Evolutionary conservation across 2,329 filamentous ascomycete genomes (phyloP), one percentile per base, ranked within the genome.

Genomic region (Cladosporium sphaerospermum): DNA sequence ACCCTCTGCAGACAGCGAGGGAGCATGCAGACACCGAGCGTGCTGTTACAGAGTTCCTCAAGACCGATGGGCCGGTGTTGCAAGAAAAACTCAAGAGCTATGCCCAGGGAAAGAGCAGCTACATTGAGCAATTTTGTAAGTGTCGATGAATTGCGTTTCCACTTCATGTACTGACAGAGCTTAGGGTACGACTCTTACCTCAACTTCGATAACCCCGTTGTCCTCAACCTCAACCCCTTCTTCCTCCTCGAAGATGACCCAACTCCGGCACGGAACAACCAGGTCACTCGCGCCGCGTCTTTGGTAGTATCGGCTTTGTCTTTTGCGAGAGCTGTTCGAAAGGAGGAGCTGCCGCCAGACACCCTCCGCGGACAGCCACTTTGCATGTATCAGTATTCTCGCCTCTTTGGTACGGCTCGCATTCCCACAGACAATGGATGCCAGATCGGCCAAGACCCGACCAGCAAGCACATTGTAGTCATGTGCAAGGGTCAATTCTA

Each of bases 61-160:
- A 80, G 61, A 75, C 78, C 0, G 91, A 96, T 58, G 93, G 93
- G 0, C 88, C 87, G 0, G 83, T 86, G 43, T 73, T 99, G 45
- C 91, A 99, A 67, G 89, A 93, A 56, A 91, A 86, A 69, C 73
- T 97, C 53, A 93, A 91, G 75, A 84, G 85, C 63, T 99, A 97
- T 75, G 91, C 93, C 8, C 84, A 83, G 45, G 89, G 87, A 42
- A 92, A 91, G 73, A 89, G 89, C 36, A 97, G 92, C 71, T 99
- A 96, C 67, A 97, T 99, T 63, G 93, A 97, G 68, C 93, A 99
- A 65, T 99, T 99, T 64, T 99, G 92, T 96, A 80, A 67, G 88
- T 79, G 9, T 11, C 23, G 3, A 13, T 19, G 13, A n/a, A 7
- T 28, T 23, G 41, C n/a, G 11, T 23, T 34, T 33, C 13, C n/a